Evolutionary conservation across 2,329 filamentous ascomycete genomes (phyloP).

Genomic region (Hymenoscyphus salicellus): DNA sequence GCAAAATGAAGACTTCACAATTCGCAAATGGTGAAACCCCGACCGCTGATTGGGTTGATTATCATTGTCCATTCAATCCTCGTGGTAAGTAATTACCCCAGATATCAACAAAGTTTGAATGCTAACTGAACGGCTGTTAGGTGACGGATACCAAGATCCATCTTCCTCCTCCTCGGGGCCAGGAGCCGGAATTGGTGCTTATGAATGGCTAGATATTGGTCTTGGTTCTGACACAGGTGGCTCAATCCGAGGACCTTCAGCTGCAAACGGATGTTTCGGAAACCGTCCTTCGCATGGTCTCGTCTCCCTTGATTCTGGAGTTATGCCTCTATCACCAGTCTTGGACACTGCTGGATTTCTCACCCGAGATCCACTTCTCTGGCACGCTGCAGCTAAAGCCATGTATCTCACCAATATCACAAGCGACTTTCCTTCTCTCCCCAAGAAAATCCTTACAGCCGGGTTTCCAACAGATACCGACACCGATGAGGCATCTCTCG

Average conservation of each 20-base stretch:
- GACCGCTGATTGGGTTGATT: constrained; percentile 50
- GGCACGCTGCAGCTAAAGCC: constrained; percentile 43
- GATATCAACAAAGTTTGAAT: not conserved
- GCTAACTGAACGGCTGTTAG: constrained; percentile 23
- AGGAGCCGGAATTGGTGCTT: constrained; percentile 44
- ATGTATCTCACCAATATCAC: constrained; percentile 48
- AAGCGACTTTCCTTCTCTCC: constrained; percentile 38
- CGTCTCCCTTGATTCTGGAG: constrained; percentile 43
- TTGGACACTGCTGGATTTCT: constrained; percentile 48
- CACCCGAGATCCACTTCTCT: constrained; percentile 44
- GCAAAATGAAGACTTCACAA: constrained; percentile 52
- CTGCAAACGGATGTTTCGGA: constrained; percentile 49
- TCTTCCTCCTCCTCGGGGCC: constrained; percentile 47
- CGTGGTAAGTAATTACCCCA: constrained; percentile 17
- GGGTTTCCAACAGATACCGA: constrained; percentile 40
- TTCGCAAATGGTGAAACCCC: constrained; percentile 42
- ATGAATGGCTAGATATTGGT: constrained; percentile 49
- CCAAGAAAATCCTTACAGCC: constrained; percentile 41
- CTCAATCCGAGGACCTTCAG: constrained; percentile 46
- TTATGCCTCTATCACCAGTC: constrained; percentile 47
- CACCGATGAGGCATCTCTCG: constrained; percentile 37
- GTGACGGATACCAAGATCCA: constrained; percentile 48
- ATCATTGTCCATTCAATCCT: constrained; percentile 41
- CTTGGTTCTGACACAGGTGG: constrained; percentile 51
- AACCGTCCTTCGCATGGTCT: constrained; percentile 49